Evolutionary conservation across 179 eudicot genomes (phyloP).

Genomic region (Carnegiea gigantea): DNA sequence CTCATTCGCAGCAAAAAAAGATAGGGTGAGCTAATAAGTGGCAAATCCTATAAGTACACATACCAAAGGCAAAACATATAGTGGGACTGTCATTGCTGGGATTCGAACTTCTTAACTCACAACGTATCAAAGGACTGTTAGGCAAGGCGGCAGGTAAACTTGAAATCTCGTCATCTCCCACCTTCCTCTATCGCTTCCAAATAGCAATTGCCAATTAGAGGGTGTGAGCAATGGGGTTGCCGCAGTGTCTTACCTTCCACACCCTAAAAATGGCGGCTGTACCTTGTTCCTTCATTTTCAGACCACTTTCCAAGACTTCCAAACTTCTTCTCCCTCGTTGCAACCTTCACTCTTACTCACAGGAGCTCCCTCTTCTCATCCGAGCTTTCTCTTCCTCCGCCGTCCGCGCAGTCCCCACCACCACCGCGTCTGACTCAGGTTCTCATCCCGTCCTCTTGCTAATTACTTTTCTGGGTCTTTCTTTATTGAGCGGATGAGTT

Average conservation of each 20-base stretch:
- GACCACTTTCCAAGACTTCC: conserved; percentile 23
- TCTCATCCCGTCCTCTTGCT: neutral
- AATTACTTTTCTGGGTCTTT: conserved; percentile 5
- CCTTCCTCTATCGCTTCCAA: neutral
- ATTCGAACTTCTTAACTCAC: neutral
- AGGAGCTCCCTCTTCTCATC: conserved; percentile 22
- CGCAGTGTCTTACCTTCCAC: conserved; percentile 30
- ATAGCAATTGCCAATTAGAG: neutral
- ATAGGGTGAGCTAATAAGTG: too few species aligned
- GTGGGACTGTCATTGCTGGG: neutral
- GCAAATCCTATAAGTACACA: too few species aligned
- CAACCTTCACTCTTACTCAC: neutral
- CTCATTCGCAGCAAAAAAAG: too few species aligned
- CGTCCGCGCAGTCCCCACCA: conserved; percentile 10
- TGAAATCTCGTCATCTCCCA: neutral
- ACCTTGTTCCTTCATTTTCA: conserved; percentile 29
- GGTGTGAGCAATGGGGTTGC: conserved; percentile 25
- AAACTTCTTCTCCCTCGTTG: conserved; percentile 18
- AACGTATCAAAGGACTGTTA: too few species aligned
- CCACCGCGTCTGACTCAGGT: conserved; percentile 31
- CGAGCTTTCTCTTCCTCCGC: conserved; percentile 29
- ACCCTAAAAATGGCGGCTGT: conserved; percentile 34
- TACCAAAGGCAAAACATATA: too few species aligned
- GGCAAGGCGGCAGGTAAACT: neutral
- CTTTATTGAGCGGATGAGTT: neutral